Evolutionary conservation across 805 yeast species (phyloP).

Genomic region (Nakazawaea anatomiae): DNA sequence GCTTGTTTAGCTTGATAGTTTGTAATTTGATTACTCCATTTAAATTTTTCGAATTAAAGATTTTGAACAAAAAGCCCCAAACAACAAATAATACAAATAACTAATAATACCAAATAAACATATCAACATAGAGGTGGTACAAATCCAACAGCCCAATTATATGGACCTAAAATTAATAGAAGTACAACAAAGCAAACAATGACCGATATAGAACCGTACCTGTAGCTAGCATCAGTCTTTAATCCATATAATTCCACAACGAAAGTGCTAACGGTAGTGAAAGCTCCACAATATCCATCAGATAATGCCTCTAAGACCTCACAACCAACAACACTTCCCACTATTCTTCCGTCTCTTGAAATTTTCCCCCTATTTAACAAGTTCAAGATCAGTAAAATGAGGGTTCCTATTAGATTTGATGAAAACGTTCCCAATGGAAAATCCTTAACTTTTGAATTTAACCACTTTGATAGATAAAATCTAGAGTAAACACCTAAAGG

Average conservation of each 20-base stretch:
- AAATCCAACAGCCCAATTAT: slow-evolving; percentile 60
- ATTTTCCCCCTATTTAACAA: slow-evolving; percentile 39
- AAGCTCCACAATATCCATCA: slow-evolving; percentile 66
- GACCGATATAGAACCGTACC: slow-evolving; percentile 8
- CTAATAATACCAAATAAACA: neutral
- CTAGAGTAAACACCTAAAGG: slow-evolving; percentile 66
- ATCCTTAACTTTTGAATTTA: slow-evolving; percentile 35
- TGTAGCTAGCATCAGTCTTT: slow-evolving; percentile 11
- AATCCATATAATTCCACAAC: slow-evolving; percentile 54
- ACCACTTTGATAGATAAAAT: slow-evolving; percentile 42
- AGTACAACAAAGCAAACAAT: slow-evolving; percentile 5
- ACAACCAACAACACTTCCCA: slow-evolving; percentile 32
- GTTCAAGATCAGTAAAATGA: slow-evolving; percentile 36
- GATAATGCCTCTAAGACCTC: slow-evolving; percentile 48
- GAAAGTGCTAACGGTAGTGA: slow-evolving; percentile 76
- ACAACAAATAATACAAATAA: neutral
- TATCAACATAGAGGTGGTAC: slow-evolving; percentile 1
- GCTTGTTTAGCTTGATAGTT: too few species aligned
- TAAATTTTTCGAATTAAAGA: neutral
- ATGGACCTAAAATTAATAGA: slow-evolving; percentile 58
- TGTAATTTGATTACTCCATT: neutral
- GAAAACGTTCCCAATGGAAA: slow-evolving; percentile 52
- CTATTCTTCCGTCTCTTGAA: slow-evolving; percentile 19
- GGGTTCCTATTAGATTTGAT: slow-evolving; percentile 36
- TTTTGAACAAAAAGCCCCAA: neutral